These are phyloP conservation scores for Solanum gracilifrons DNA, from an alignment of 257 asterid species.

Conservation along the genomic window DNA sequence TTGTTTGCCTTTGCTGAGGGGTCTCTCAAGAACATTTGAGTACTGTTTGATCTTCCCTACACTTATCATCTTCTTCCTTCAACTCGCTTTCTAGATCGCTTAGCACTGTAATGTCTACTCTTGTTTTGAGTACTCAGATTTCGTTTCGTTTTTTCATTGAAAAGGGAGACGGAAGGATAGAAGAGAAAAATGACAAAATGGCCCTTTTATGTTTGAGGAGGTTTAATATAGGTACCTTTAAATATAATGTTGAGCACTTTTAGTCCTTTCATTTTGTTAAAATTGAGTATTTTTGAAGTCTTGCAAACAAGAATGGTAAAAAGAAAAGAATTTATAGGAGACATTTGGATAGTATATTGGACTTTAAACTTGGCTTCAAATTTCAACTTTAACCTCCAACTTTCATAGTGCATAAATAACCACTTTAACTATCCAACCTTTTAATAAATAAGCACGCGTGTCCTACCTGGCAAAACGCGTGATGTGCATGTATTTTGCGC, in stretches of 20 bases:
- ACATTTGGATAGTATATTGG: no score
- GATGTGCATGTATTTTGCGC: no score
- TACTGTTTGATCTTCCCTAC: conserved; percentile 86
- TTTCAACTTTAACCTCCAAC: no score
- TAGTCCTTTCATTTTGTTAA: background rate
- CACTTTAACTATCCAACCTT: no score
- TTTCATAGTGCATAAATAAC: no score
- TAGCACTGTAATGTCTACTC: background rate
- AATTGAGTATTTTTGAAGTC: background rate
- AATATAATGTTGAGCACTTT: background rate
- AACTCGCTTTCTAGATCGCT: background rate
- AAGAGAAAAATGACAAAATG: background rate
- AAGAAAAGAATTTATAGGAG: no score
- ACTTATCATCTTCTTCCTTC: conserved; percentile 46
- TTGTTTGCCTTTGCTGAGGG: conserved; percentile 90
- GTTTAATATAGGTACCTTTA: background rate
- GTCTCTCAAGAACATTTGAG: conserved; percentile 70
- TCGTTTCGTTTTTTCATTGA: background rate
- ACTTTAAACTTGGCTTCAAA: no score
- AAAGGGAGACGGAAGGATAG: background rate
- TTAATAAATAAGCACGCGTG: no score
- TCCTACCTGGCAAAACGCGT: no score
- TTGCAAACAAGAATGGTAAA: no score
- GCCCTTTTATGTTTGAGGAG: no score
- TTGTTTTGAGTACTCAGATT: background rate